Percentiles rank a stretch among this genome's conserved stretches.
Conservation (phyloP, 1,284 basidiomycete genomes). For the Grifola frondosa region DNA sequence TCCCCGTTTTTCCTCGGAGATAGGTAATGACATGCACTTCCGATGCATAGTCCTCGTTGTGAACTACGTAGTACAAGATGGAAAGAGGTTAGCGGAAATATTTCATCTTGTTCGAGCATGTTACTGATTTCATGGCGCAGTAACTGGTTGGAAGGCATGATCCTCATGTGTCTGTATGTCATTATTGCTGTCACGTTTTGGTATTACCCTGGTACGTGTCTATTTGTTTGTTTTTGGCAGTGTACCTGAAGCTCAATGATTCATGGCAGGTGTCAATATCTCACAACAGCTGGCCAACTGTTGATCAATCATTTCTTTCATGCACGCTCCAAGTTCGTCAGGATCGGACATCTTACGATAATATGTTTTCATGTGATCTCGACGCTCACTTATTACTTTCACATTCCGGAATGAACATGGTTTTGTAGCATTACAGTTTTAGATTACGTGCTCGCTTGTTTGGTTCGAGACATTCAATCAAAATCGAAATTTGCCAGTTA, state of each 20-base stretch:
- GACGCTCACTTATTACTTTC: no score
- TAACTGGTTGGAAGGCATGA: constrained; percentile 36
- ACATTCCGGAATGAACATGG: not conserved
- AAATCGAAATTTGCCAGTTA: no score
- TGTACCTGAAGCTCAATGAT: constrained; percentile 1
- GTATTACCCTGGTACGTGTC: constrained; percentile 54
- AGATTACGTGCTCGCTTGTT: no score
- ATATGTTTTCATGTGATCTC: no score
- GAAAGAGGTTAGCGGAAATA: constrained; percentile 26
- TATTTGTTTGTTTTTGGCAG: not conserved
- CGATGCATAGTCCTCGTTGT: constrained; percentile 29
- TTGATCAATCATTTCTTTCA: no score
- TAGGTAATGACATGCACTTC: not conserved
- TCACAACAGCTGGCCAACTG: no score
- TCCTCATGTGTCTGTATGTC: constrained; percentile 61
- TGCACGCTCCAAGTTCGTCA: no score
- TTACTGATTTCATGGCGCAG: constrained; percentile 10
- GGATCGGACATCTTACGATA: no score
- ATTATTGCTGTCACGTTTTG: constrained; percentile 65
- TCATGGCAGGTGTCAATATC: constrained; percentile 16
- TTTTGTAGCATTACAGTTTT: no score
- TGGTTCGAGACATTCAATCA: no score
- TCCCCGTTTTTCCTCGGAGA: constrained; percentile 32
- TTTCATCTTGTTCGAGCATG: constrained; percentile 2
- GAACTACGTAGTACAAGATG: constrained; percentile 34